A percentile compares a stretch with the other conserved stretches of the same genome.
phyloP scores from a whole-genome alignment of 2,329 filamentous ascomycete genomes.

The Colletotrichum aenigma region DNA sequence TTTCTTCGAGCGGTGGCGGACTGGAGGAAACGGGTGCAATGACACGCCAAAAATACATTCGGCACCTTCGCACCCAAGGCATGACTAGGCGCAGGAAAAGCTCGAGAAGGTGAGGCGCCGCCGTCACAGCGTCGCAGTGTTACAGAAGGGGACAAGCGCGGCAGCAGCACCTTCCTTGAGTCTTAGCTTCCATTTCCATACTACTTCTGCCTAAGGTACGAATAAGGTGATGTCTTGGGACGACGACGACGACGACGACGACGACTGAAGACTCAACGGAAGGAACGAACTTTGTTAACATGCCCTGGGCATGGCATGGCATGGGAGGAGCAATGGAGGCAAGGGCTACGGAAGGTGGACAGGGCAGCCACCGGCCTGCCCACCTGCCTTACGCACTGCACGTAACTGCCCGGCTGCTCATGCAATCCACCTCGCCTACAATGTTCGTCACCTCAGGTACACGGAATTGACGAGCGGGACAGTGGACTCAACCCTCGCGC shows the following conservation, averaged over 20 bases:
- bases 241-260: background rate
- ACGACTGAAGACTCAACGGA: background rate
- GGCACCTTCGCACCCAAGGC: background rate
- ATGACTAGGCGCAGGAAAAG: background rate
- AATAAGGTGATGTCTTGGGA: background rate
- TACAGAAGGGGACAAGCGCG: slow-evolving; percentile 14
- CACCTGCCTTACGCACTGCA: background rate
- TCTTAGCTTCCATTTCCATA: background rate
- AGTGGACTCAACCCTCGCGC: background rate
- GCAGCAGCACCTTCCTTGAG: background rate
- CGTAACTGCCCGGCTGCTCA: background rate
- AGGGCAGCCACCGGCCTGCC: background rate
- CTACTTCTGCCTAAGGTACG: background rate
- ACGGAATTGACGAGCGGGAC: background rate
- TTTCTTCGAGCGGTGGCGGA: background rate
- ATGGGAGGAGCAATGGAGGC: background rate
- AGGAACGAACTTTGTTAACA: background rate
- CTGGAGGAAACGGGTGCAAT: background rate
- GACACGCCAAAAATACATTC: slow-evolving; percentile 16
- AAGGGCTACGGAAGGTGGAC: background rate
- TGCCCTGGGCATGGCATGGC: background rate
- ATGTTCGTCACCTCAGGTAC: background rate
- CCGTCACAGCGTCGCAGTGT: slow-evolving; percentile 18
- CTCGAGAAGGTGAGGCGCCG: slow-evolving; percentile 9
- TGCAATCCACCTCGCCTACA: background rate